Base-by-base conservation (phyloP, 257 asterid genomes). In the Penstemon barbatus region DNA sequence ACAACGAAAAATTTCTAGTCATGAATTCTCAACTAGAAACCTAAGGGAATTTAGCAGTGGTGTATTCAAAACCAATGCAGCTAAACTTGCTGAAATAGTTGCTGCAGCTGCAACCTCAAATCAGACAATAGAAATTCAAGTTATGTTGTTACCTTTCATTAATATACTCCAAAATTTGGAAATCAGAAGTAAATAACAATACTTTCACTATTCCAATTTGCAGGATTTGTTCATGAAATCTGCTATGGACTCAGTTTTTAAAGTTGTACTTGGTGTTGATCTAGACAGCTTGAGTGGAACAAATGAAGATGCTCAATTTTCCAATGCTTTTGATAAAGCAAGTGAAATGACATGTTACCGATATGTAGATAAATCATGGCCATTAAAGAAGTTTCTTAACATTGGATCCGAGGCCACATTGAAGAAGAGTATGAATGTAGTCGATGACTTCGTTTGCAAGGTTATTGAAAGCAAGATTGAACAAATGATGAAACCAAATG, bases 151-250 rank as follows among this genome's bases (percentile, higher is more conserved):
- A 5, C 57, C 39, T 53, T 50, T 68, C 6, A 0, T 8, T 25
- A 9, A 41, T 1, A 55, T 6, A 36, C 52, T 38, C 42, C 5
- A 37, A n/a, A 42, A n/a, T 5, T 19, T 39, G 36, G 44, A 44
- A 44, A n/a, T 3, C 10, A 15, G 41, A 36, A 10, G 7, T 18
- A 38, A 18, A 9, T 43, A 0, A 25, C 15, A 5, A 42, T 1
- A 4, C 12, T 1, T 46, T 12, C 8, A 4, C n/a, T 7, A 4
- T 19, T 18, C 54, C 4, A 6, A 43, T 49, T 48, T 59, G 66
- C 89, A 87, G 95, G 95, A 78, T 64, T 62, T 84, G 75, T 82
- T 88, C 72, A 85, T 85, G 95, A 88, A 82, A 77, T 74, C 87
- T 37, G 78, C 92, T 3, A 55, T 88, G 46, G 95, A 88, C 75